Evolutionary conservation across 345 rosid genomes (phyloP).

Genomic region (Corchorus olitorius): DNA sequence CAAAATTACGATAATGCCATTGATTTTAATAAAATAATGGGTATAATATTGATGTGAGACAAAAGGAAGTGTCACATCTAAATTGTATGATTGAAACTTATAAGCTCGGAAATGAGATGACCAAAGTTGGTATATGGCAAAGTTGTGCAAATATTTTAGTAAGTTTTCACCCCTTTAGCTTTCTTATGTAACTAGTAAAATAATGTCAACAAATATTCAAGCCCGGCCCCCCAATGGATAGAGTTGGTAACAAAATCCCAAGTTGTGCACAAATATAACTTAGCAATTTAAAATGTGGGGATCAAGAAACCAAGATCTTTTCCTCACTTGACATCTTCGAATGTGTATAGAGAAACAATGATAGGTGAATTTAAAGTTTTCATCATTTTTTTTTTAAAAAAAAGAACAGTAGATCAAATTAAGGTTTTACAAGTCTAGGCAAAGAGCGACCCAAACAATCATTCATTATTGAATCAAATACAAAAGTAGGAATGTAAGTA

Average conservation of each 20-base stretch:
- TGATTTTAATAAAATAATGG: neutral
- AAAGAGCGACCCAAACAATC: too few relatives aligned
- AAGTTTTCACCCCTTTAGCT: too few relatives aligned
- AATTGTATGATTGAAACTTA: slow-evolving; percentile 11
- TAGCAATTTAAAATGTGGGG: neutral
- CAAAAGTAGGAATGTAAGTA: too few relatives aligned
- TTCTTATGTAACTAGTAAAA: neutral
- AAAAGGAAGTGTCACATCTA: neutral
- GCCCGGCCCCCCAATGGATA: slow-evolving; percentile 3
- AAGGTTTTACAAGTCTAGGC: too few relatives aligned
- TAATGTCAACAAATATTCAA: neutral
- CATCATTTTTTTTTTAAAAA: too few relatives aligned
- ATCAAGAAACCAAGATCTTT: neutral
- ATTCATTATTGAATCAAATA: too few relatives aligned
- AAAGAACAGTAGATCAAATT: too few relatives aligned
- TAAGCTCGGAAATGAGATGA: neutral
- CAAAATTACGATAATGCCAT: slow-evolving; percentile 35
- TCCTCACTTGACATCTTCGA: neutral
- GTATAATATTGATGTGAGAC: neutral
- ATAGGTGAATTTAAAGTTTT: neutral
- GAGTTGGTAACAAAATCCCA: neutral
- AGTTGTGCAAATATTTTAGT: neutral
- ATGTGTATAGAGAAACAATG: neutral
- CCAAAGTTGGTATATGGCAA: neutral
- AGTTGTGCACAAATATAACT: neutral